A percentile compares a stretch with the other conserved stretches of the same genome.
Conservation (phyloP, 2,329 filamentous ascomycete genomes). For the Aspergillus melleus region DNA sequence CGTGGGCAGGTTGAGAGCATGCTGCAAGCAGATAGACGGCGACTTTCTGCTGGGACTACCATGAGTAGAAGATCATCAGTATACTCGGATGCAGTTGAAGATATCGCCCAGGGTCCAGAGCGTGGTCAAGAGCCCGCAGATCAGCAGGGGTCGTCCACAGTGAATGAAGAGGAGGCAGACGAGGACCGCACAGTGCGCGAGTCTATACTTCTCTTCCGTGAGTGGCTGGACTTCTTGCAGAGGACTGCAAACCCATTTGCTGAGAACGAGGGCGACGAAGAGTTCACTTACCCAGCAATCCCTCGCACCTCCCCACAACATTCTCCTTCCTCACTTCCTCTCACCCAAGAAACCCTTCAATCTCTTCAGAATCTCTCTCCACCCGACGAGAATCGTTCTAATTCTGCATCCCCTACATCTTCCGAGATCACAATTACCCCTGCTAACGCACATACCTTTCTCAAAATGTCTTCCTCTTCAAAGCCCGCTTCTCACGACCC, state of each 20-base stretch:
- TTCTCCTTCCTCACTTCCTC: not conserved
- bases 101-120: not conserved
- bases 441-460: not conserved
- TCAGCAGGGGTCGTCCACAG: not conserved
- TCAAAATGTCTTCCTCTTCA: slow-evolving; percentile 3
- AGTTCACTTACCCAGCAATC: slow-evolving; percentile 2
- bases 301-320: not conserved
- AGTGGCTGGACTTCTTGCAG: slow-evolving; percentile 8
- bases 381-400: not conserved
- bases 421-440: not conserved
- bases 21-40: not conserved
- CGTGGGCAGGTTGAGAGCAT: not conserved
- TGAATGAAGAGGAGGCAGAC: slow-evolving; percentile 7
- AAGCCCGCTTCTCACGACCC: slow-evolving; percentile 1
- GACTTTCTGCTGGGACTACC: not conserved
- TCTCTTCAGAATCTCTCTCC: not conserved
- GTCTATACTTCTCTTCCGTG: slow-evolving; percentile 7
- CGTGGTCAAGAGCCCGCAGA: not conserved
- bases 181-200: slow-evolving; percentile 6
- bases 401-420: not conserved
- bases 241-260: slow-evolving; percentile 8
- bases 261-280: not conserved
- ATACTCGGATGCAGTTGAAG: not conserved
- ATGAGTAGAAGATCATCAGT: not conserved
- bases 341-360: slow-evolving; percentile 1